Evolutionary conservation across 495 filamentous ascomycete genomes (phyloP), one percentile per base, ranked within the genome.

Genomic region (Mytilinidion resinicola): DNA sequence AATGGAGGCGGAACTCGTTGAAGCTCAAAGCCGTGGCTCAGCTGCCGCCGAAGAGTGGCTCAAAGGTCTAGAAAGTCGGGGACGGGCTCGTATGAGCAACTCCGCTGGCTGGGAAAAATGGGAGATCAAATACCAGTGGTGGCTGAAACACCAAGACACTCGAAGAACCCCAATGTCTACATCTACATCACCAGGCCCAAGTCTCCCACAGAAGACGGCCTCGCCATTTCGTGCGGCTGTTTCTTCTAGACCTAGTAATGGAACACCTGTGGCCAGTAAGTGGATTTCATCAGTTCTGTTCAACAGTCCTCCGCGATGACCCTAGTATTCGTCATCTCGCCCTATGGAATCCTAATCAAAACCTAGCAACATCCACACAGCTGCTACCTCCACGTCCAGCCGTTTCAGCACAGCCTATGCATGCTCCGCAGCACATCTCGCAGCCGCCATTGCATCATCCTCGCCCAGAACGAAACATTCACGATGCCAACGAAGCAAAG

Each of bases 1-100:
- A 14, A 77, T 90, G 39, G 73, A 77, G 53, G 56, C 69, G 46
- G 79, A 85, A 53, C 82, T 86, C 53, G 67, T 77, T 19, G 73
- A 80, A 1, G 85, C 81, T 46, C 79, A 77, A 54, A 71, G 74
- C 9, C 78, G 85, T 65, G 85, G 85, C 19, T 55, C 73, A 4
- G 83, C 83, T 14, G 77, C 83, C 9, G 77, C 78, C 15, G 83
- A 85, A 46, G 86, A 89, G 67, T 91, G 88, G 87, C 69, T 83
- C 6, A 90, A 89, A 69, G 86, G 87, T 11, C 77, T 91, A 2
- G 78, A 79, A 41, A 69, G 59, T 10, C 77, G 79, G 55, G 83
- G 86, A n/a, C 80, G 78, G 56, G 74, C 81, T 34, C 54, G 73
- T 15, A 76, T 78, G 38, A 71, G 74, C 21, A 82, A 88, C 61